Evolutionary conservation across 2,329 filamentous ascomycete species (phyloP), one percentile per base, ranked within the genome.

Genomic region (Ophiostoma ips): DNA sequence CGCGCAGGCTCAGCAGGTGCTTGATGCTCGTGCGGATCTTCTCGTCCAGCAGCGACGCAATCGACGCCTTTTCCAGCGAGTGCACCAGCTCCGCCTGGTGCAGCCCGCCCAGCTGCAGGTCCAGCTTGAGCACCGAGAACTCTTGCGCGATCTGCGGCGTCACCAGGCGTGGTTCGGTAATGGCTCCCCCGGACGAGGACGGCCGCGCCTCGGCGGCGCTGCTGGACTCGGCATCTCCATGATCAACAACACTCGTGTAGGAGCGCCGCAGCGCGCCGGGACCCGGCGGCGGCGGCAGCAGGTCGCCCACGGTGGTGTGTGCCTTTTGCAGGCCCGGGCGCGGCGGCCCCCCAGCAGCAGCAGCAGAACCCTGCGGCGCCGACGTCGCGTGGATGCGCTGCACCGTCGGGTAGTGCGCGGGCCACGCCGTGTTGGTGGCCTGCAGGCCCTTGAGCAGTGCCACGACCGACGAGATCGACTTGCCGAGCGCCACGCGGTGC

Each of bases 21-120:
- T 88, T 87, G 62, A 96, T 84, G 63, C 88, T 95, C 54, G 92
- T 87, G 59, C 83, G 84, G 59, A 98, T 95, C 66, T 95, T 95
- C 24, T 88, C 89, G 63, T 96, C 90, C 36, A 98, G 70, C 2
- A 98, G 70, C 1, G 89, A 83, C 1, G 92, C 92, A 53, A 98
- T 84, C 1, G 90, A 95, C 13, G 74, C 75, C 67, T 95, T 96
- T 59, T 96, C 90, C 46, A 98, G 67, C 1, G 92, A 96, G 65
- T 96, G 90, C 9, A 96, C 89, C 16, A 96, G 72, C 60, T 96
- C 89, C 0, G 86, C 77, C 61, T 96, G 92, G 53, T 88, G 84
- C 46, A 95, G 65, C 6, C 84, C 73, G 31, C 90, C 89, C 50
- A 98, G 75, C 67, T 95, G 95, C 51, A 98, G 69, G 63, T 98